phyloP scores from a whole-genome alignment of 2,329 filamentous ascomycete genomes.

The Pseudogymnoascus sp. region DNA sequence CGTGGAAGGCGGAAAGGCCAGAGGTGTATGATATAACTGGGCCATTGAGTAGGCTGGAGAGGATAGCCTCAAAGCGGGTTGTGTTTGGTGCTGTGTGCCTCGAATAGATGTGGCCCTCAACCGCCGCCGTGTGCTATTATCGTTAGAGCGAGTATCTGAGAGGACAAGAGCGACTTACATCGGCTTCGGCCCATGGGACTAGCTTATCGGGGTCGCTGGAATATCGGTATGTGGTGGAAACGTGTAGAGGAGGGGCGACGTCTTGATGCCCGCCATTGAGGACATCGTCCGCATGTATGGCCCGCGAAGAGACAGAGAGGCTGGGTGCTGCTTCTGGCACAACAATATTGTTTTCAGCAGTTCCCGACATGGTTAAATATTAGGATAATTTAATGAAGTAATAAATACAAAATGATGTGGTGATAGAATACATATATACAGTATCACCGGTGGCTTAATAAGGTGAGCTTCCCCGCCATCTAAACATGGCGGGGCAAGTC shows the following conservation, averaged over 20 bases:
- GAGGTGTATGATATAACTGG: slow-evolving; percentile 72
- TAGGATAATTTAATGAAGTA: background rate
- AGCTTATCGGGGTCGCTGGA: slow-evolving; percentile 61
- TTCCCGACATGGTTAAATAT: background rate
- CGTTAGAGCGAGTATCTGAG: background rate
- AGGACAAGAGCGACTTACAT: slow-evolving; percentile 39
- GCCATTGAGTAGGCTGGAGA: slow-evolving; percentile 64
- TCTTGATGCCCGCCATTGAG: slow-evolving; percentile 63
- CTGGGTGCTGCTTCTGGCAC: background rate
- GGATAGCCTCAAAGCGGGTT: slow-evolving; percentile 76
- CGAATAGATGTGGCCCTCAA: slow-evolving; percentile 73
- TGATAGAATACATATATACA: background rate
- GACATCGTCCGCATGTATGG: slow-evolving; percentile 76
- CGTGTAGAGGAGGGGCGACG: slow-evolving; percentile 82
- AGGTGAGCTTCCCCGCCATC: background rate
- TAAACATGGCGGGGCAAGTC: background rate
- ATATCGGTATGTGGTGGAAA: slow-evolving; percentile 89
- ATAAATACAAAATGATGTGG: background rate
- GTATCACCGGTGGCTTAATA: background rate
- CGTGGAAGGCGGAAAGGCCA: slow-evolving; percentile 83
- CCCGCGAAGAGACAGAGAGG: slow-evolving; percentile 55
- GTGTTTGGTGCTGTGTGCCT: slow-evolving; percentile 71
- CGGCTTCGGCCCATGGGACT: slow-evolving; percentile 41
- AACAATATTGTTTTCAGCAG: background rate
- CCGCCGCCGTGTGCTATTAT: slow-evolving; percentile 11